These are phyloP conservation scores for Yamadazyma blattariae DNA, from an alignment of 1,139 yeast species.

Conservation along the genomic window DNA sequence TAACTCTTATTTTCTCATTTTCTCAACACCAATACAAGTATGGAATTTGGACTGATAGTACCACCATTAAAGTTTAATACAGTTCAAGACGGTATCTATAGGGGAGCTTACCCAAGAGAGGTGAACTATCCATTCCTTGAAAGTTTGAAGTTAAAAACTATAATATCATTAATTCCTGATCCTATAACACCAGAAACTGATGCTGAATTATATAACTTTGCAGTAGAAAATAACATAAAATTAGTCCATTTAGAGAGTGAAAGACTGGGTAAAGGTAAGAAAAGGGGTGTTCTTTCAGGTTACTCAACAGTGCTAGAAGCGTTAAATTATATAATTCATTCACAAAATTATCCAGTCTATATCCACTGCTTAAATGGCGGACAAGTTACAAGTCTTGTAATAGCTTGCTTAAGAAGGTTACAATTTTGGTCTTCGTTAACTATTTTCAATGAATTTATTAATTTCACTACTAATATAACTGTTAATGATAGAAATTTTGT, in stretches of 20 bases:
- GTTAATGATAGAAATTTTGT: constrained; percentile 82
- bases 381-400: constrained; percentile 75
- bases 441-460: constrained; percentile 79
- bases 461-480: constrained; percentile 75
- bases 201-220: constrained; percentile 49
- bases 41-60: constrained; percentile 33
- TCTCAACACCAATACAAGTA: neutral
- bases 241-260: constrained; percentile 68
- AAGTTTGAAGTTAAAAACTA: constrained; percentile 64
- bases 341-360: constrained; percentile 66
- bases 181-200: constrained; percentile 59
- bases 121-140: constrained; percentile 71
- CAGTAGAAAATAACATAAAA: constrained; percentile 42
- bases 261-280: constrained; percentile 69
- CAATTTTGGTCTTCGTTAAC: constrained; percentile 91
- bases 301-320: constrained; percentile 59
- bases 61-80: constrained; percentile 82
- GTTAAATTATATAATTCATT: constrained; percentile 58
- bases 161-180: constrained; percentile 77
- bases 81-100: constrained; percentile 65
- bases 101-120: constrained; percentile 87
- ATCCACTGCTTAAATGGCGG: constrained; percentile 90
- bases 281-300: constrained; percentile 76
- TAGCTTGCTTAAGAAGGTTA: constrained; percentile 81
- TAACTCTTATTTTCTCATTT: too few relatives aligned